These are phyloP conservation scores for Stellera chamaejasme DNA, from an alignment of 345 rosid species.

Conservation along the genomic window DNA sequence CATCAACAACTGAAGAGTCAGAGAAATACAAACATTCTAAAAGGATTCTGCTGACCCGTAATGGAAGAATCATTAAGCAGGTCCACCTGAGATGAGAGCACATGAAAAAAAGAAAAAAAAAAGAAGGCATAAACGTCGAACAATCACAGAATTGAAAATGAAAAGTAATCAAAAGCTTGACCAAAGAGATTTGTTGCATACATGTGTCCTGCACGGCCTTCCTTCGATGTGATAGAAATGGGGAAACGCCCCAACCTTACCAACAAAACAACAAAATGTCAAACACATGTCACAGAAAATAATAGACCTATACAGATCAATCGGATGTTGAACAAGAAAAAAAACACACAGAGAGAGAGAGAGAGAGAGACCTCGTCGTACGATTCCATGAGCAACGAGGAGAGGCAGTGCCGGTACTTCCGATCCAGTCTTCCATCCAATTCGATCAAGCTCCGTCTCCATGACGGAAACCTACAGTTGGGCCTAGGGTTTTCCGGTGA, in stretches of 20 bases:
- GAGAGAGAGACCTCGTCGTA: slow-evolving; percentile 44
- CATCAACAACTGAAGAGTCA: neutral
- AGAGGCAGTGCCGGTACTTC: slow-evolving; percentile 42
- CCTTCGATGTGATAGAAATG: slow-evolving; percentile 50
- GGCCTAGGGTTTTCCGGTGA: slow-evolving; percentile 25
- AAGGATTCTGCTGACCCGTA: neutral
- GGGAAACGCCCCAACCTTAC: slow-evolving; percentile 53
- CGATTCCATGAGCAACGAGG: slow-evolving; percentile 49
- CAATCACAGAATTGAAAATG: no score
- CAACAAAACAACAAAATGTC: neutral
- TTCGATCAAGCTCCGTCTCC: slow-evolving; percentile 57
- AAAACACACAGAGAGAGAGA: no score
- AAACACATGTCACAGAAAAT: neutral
- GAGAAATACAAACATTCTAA: slow-evolving; percentile 19
- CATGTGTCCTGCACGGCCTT: slow-evolving; percentile 51
- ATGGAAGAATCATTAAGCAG: slow-evolving; percentile 6
- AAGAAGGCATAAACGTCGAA: neutral
- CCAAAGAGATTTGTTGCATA: slow-evolving; percentile 14
- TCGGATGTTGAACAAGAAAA: neutral
- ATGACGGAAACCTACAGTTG: slow-evolving; percentile 27
- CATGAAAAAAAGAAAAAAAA: neutral
- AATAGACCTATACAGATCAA: neutral
- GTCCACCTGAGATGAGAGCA: slow-evolving; percentile 22
- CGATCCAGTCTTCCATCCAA: slow-evolving; percentile 49
- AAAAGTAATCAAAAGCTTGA: neutral